Conservation (phyloP, 148 eudicot species). For the Euryodendron excelsum region DNA sequence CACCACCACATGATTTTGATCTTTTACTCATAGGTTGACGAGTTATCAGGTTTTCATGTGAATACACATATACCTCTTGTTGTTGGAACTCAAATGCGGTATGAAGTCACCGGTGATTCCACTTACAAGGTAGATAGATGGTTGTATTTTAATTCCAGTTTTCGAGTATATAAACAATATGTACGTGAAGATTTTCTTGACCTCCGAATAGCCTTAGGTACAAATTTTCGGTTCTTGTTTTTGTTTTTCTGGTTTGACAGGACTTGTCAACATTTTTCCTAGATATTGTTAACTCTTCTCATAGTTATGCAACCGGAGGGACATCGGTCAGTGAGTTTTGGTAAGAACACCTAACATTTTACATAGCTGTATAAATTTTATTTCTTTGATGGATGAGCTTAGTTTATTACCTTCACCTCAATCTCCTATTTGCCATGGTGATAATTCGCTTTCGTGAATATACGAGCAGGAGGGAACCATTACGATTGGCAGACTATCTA, state of each 20-base stretch:
- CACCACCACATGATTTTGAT: too few relatives aligned
- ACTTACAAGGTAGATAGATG: conserved; percentile 58
- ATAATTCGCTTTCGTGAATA: neutral
- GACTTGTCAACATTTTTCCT: conserved; percentile 76
- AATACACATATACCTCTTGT: conserved; percentile 93
- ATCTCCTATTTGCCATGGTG: neutral
- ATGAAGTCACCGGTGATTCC: conserved; percentile 91
- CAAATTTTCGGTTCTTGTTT: too few relatives aligned
- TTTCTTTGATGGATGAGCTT: neutral
- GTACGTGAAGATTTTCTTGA: too few relatives aligned
- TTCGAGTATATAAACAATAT: too few relatives aligned
- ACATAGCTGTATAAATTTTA: neutral
- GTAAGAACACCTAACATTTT: conserved; percentile 27
- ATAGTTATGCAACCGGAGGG: conserved; percentile 86
- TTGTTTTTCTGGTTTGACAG: conserved; percentile 36
- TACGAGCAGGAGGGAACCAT: conserved; percentile 71
- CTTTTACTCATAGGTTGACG: conserved; percentile 57
- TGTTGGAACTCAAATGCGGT: conserved; percentile 87
- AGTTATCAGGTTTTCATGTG: conserved; percentile 69
- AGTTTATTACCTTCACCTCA: neutral
- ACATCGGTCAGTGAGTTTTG: conserved; percentile 75
- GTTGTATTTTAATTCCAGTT: neutral
- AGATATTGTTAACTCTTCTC: conserved; percentile 82
- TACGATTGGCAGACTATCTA: conserved; percentile 56
- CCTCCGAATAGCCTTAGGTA: too few relatives aligned